These are phyloP conservation scores for Brasenia schreberi DNA, from an alignment of 164 flowering plant genomes.

Conservation along the genomic window DNA sequence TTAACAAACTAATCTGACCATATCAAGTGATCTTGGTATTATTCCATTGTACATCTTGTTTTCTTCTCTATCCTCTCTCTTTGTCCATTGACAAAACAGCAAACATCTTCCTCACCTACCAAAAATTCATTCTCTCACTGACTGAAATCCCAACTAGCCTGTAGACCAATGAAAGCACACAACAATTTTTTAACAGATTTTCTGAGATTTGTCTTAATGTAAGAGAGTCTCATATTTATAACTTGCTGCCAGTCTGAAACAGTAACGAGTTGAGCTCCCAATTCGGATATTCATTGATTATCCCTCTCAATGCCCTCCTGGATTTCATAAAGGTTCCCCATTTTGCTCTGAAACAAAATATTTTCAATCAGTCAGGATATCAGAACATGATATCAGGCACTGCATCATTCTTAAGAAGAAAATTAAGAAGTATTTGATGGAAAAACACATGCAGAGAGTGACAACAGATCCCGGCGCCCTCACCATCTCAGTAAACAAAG, in stretches of 20 bases:
- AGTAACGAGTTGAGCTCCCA: constrained; percentile 14
- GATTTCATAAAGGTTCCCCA: constrained; percentile 15
- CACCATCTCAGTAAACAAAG: neutral
- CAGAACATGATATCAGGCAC: neutral
- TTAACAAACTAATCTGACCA: constrained; percentile 16
- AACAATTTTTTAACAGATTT: constrained; percentile 26
- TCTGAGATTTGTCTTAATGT: constrained; percentile 16
- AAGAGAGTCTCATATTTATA: constrained; percentile 6
- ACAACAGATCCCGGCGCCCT: neutral
- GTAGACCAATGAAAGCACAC: constrained; percentile 29
- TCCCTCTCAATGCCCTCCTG: constrained; percentile 16
- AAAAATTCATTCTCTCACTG: constrained; percentile 4
- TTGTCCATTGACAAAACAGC: neutral
- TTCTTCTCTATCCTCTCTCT: constrained; percentile 2
- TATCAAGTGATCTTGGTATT: constrained; percentile 11
- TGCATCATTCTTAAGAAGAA: neutral
- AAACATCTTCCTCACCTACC: constrained; percentile 2
- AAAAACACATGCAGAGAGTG: neutral
- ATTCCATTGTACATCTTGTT: constrained; percentile 4
- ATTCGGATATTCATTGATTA: constrained; percentile 12
- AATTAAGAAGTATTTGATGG: neutral
- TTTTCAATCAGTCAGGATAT: constrained; percentile 4
- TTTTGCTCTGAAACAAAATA: constrained; percentile 16
- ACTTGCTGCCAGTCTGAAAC: neutral
- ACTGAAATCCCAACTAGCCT: constrained; percentile 14